These are phyloP conservation scores for Kodamaea arcana DNA, from an alignment of 1,139 yeast genomes.

Conservation along the genomic window DNA sequence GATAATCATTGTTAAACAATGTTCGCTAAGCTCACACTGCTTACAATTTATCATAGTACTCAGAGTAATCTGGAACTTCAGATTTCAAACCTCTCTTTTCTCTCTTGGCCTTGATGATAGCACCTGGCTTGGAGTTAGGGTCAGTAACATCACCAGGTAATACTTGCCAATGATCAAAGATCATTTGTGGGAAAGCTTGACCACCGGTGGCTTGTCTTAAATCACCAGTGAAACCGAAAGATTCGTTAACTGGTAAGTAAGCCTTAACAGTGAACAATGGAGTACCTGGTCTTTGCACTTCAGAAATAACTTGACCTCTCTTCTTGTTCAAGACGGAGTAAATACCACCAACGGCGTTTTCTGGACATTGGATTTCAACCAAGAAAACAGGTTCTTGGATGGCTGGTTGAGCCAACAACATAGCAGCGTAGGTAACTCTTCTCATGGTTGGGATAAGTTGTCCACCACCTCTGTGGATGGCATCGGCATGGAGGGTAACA, in stretches of 20 bases:
- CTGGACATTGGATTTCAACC: constrained; percentile 99
- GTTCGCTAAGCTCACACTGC: constrained; percentile 12
- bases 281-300: constrained; percentile 99
- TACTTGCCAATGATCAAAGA: constrained; percentile 97
- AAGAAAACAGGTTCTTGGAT: constrained; percentile 99
- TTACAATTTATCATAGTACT: constrained; percentile 98
- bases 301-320: constrained; percentile 99
- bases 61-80: constrained; percentile 98
- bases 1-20: too few species aligned
- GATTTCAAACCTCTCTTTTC: constrained; percentile 97
- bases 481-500: constrained; percentile 99
- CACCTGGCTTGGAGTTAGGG: constrained; percentile 92
- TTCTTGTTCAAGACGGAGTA: constrained; percentile 98
- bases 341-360: constrained; percentile 99
- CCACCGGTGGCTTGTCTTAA: constrained; percentile 99
- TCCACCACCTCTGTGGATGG: constrained; percentile 99
- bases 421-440: constrained; percentile 98
- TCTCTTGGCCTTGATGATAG: constrained; percentile 84
- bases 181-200: constrained; percentile 99
- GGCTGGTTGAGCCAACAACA: constrained; percentile 97
- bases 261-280: constrained; percentile 99
- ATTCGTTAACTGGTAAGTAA: constrained; percentile 99
- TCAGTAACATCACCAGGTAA: constrained; percentile 92
- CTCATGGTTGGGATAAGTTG: constrained; percentile 99
- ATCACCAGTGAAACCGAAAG: constrained; percentile 99